Percentiles rank a stretch among this genome's conserved stretches.
Evolutionary conservation across 257 asterid species (phyloP).

Genomic region (Solanum paucissectum): DNA sequence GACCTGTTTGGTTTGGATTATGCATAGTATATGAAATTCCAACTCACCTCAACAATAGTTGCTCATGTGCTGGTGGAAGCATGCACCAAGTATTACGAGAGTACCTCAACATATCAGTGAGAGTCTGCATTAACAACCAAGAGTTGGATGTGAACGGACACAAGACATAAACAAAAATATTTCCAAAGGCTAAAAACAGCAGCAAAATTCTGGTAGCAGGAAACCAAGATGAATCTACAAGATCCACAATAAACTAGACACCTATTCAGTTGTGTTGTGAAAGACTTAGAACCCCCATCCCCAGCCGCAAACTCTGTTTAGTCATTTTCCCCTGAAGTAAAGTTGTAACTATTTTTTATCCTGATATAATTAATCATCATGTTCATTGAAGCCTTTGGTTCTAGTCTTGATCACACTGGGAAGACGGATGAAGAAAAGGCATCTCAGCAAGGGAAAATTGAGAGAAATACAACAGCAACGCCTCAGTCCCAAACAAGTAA

Average conservation of each 20-base stretch:
- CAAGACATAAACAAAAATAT: not conserved
- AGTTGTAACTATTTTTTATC: not conserved
- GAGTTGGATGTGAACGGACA: not conserved
- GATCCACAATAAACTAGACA: not conserved
- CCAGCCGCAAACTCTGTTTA: not conserved
- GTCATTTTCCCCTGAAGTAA: not conserved
- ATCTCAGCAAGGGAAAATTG: not conserved
- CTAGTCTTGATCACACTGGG: not conserved
- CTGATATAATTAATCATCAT: not conserved
- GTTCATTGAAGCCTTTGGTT: not conserved
- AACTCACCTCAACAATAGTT: conserved; percentile 54
- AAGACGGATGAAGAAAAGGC: not conserved
- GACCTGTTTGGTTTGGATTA: not conserved
- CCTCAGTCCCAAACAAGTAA: not conserved
- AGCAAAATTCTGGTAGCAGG: not conserved
- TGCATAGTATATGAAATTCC: not conserved
- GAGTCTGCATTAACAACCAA: conserved; percentile 41
- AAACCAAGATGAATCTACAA: not conserved
- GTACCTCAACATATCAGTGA: conserved; percentile 45
- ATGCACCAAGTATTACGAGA: conserved; percentile 39
- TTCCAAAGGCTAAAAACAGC: not conserved
- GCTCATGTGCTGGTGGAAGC: conserved; percentile 63
- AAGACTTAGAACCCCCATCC: not conserved
- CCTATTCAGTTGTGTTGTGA: not conserved
- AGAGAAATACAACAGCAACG: not conserved